Evolutionary conservation across 2,329 filamentous ascomycete species (phyloP).

Genomic region (Bipolaris sorokiniana): DNA sequence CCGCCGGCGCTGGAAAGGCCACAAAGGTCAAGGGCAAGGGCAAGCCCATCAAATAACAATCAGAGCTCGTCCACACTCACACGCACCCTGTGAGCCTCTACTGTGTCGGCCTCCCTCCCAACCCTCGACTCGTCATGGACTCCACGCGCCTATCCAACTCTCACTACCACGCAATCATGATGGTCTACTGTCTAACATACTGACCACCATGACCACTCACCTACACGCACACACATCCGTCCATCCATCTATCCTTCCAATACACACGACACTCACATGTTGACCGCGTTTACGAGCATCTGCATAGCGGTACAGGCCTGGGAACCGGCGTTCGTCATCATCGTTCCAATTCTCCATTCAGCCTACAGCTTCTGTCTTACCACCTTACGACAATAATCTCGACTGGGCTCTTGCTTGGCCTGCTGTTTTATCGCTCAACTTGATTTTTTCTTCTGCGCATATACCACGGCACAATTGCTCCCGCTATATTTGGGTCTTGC

Average conservation of each 20-base stretch:
- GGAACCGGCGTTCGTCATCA: slow-evolving; percentile 36
- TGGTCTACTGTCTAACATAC: slow-evolving; percentile 39
- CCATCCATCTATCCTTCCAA: slow-evolving; percentile 16
- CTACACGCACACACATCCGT: neutral
- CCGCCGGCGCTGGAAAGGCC: slow-evolving; percentile 58
- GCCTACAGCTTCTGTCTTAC: slow-evolving; percentile 35
- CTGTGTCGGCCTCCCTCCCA: slow-evolving; percentile 37
- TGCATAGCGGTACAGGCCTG: slow-evolving; percentile 44
- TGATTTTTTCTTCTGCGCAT: slow-evolving; percentile 9
- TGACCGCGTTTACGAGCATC: slow-evolving; percentile 43
- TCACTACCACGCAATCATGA: slow-evolving; percentile 44
- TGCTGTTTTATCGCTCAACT: slow-evolving; percentile 10
- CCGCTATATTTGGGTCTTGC: neutral
- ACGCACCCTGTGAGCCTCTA: slow-evolving; percentile 22
- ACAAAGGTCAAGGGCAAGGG: slow-evolving; percentile 54
- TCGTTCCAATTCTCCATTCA: slow-evolving; percentile 23
- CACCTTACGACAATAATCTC: slow-evolving; percentile 15
- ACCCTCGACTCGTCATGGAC: slow-evolving; percentile 41
- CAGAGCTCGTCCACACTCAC: slow-evolving; percentile 27
- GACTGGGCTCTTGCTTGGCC: slow-evolving; percentile 4
- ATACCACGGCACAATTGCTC: slow-evolving; percentile 16
- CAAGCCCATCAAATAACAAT: slow-evolving; percentile 46
- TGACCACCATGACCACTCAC: slow-evolving; percentile 12
- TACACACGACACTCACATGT: slow-evolving; percentile 23
- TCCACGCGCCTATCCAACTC: slow-evolving; percentile 35